These are phyloP conservation scores for Metschnikowia gelsemii DNA, from an alignment of 805 yeast genomes.

Conservation along the genomic window DNA sequence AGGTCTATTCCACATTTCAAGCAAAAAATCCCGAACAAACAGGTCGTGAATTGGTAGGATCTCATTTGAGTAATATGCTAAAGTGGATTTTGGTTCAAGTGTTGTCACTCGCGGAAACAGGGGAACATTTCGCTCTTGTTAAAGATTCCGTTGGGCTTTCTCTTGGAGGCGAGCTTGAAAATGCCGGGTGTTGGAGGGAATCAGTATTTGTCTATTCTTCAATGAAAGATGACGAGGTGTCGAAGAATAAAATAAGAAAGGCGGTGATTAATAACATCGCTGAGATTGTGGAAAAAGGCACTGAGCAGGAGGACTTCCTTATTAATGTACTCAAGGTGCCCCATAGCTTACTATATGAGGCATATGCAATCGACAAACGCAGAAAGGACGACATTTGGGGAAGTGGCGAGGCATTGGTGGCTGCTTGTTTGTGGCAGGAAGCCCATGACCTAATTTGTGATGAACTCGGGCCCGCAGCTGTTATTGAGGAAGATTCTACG, in stretches of 20 bases:
- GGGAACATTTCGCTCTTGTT: constrained; percentile 5
- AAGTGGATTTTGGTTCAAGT: constrained; percentile 55
- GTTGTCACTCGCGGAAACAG: constrained; percentile 23
- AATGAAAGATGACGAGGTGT: constrained; percentile 46
- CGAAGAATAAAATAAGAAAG: constrained; percentile 41
- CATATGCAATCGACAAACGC: constrained; percentile 58
- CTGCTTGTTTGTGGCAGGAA: constrained; percentile 56
- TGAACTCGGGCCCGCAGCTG: constrained; percentile 70
- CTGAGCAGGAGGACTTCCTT: constrained; percentile 36
- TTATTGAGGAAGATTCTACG: constrained; percentile 46
- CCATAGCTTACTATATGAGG: constrained; percentile 45
- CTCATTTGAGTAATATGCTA: constrained; percentile 35
- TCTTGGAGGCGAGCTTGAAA: constrained; percentile 51
- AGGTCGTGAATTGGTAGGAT: constrained; percentile 5
- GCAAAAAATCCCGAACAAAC: constrained; percentile 11
- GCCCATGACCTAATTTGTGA: constrained; percentile 61
- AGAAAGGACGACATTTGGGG: constrained; percentile 50
- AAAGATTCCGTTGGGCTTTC: constrained; percentile 29
- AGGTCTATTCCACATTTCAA: constrained; percentile 17
- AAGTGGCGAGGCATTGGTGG: constrained; percentile 60
- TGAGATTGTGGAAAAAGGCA: constrained; percentile 23
- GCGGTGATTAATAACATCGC: constrained; percentile 36
- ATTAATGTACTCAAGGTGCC: constrained; percentile 49
- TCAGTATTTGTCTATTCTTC: constrained; percentile 65
- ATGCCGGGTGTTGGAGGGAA: constrained; percentile 51